Percentiles rank a stretch among this genome's conserved stretches.
Conservation (phyloP, 1,284 basidiomycete species). For the Tremellales sp. region DNA sequence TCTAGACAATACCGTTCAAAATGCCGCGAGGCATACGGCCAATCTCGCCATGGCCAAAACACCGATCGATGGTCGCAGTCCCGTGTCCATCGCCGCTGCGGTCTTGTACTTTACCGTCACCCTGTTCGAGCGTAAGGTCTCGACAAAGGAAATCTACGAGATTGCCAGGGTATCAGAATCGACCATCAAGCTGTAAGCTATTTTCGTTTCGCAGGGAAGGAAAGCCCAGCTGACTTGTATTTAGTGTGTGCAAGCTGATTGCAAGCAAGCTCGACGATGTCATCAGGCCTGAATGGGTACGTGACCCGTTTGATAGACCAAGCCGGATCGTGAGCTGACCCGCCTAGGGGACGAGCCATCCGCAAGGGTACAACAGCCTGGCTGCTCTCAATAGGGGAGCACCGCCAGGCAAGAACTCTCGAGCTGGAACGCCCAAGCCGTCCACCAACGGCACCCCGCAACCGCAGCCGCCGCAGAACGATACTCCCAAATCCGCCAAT, state of each 20-base stretch:
- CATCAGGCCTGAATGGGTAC: constrained; percentile 44
- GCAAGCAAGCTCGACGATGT: constrained; percentile 34
- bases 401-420: constrained; percentile 7
- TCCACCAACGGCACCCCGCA: background rate
- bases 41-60: constrained; percentile 73
- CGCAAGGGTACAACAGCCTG: constrained; percentile 5
- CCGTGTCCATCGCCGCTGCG: constrained; percentile 92
- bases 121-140: constrained; percentile 68
- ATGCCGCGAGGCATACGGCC: constrained; percentile 79
- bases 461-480: background rate
- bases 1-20: constrained; percentile 34
- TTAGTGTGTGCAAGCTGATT: constrained; percentile 46
- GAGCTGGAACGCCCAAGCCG: constrained; percentile 12
- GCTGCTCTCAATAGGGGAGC: background rate
- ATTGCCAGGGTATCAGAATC: constrained; percentile 97
- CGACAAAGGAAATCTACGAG: constrained; percentile 78
- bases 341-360: constrained; percentile 7
- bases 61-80: constrained; percentile 86
- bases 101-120: constrained; percentile 90
- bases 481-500: no score
- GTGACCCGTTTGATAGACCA: constrained; percentile 13
- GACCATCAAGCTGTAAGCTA: constrained; percentile 72
- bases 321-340: constrained; percentile 7
- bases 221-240: constrained; percentile 18
- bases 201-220: no score